Percentiles rank a stretch among this genome's conserved stretches.
phyloP scores from a whole-genome alignment of 495 filamentous ascomycete species.

The Bryoglossum gracile region DNA sequence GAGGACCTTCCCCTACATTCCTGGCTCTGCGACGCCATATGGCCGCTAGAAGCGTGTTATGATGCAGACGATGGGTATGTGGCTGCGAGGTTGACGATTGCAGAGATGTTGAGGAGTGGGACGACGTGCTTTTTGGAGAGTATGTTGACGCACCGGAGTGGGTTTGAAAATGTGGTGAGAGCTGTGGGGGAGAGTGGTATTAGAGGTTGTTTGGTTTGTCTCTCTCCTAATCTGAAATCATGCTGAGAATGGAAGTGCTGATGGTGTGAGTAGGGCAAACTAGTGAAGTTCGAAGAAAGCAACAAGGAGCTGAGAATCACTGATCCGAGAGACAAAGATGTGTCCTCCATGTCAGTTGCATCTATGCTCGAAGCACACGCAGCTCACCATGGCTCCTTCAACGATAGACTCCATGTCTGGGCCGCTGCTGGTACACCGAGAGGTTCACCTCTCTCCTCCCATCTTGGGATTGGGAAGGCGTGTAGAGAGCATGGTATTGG shows the following conservation, averaged over 20 bases:
- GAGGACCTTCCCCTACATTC: slow-evolving; percentile 20
- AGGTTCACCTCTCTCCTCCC: slow-evolving; percentile 18
- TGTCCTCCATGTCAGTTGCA: slow-evolving; percentile 13
- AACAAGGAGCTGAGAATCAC: slow-evolving; percentile 18
- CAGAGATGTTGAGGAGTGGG: slow-evolving; percentile 22
- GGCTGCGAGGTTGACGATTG: slow-evolving; percentile 19
- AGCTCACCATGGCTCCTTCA: slow-evolving; percentile 12
- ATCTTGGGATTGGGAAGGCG: slow-evolving; percentile 14
- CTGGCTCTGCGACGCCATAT: slow-evolving; percentile 22
- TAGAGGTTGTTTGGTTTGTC: slow-evolving; percentile 11
- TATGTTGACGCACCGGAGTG: slow-evolving; percentile 22
- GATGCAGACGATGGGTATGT: slow-evolving; percentile 19
- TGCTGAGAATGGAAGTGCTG: background rate
- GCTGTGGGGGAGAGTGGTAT: slow-evolving; percentile 20
- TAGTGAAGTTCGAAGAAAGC: slow-evolving; percentile 23
- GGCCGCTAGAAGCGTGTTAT: slow-evolving; percentile 19
- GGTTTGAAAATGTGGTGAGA: slow-evolving; percentile 20
- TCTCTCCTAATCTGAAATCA: background rate
- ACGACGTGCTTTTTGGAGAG: slow-evolving; percentile 22
- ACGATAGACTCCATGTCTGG: slow-evolving; percentile 19
- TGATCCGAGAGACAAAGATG: slow-evolving; percentile 20
- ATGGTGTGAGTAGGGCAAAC: slow-evolving; percentile 8
- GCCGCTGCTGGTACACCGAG: slow-evolving; percentile 20
- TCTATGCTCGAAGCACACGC: slow-evolving; percentile 15
- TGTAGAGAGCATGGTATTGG: slow-evolving; percentile 19